phyloP scores from a whole-genome alignment of 345 rosid species.

The Populus euphratica region DNA sequence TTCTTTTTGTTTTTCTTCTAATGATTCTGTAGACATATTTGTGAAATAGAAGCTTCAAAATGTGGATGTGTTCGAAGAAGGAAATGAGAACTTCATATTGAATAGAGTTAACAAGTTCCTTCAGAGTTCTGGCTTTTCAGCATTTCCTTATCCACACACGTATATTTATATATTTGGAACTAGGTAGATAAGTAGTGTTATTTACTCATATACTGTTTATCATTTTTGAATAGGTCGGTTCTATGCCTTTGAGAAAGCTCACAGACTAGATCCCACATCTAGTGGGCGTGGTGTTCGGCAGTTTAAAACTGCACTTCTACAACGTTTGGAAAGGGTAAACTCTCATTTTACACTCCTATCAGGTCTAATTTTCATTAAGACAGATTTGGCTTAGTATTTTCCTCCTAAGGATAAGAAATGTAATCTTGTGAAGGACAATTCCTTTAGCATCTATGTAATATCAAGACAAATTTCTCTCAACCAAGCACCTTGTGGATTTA shows the following conservation, averaged over 20 bases:
- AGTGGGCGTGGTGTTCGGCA: conserved; percentile 99
- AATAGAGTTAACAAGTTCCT: neutral
- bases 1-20: no score
- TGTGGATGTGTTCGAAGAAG: neutral
- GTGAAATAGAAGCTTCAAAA: no score
- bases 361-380: neutral
- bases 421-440: neutral
- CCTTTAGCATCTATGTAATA: neutral
- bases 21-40: no score
- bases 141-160: neutral
- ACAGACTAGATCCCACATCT: conserved; percentile 88
- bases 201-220: neutral
- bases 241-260: conserved; percentile 98
- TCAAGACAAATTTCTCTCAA: neutral
- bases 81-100: neutral
- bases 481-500: neutral
- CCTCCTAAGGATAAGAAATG: neutral
- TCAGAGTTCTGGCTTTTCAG: neutral
- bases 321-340: conserved; percentile 88
- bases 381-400: no score
- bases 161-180: neutral
- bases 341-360: neutral
- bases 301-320: conserved; percentile 96
- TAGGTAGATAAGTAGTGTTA: neutral
- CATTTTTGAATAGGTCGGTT: conserved; percentile 63